phyloP scores from a whole-genome alignment of 2,329 filamentous ascomycete species.

The Epichloe brachyelytri region DNA sequence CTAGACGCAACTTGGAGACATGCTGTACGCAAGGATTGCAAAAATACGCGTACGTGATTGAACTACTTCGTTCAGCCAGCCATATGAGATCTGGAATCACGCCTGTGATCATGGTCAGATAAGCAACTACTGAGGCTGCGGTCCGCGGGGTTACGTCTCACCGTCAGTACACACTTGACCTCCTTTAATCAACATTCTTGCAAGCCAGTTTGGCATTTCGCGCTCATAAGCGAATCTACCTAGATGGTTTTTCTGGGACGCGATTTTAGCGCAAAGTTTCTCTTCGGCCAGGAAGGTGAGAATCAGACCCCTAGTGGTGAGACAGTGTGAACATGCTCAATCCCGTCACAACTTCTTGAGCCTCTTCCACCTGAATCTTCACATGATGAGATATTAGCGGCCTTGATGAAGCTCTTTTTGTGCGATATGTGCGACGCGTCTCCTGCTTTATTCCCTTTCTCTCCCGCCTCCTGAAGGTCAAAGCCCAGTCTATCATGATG shows the following conservation, averaged over 20 bases:
- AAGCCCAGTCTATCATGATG: constrained; percentile 1
- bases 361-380: not conserved
- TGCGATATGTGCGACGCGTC: not conserved
- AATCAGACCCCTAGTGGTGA: not conserved
- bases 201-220: constrained; percentile 7
- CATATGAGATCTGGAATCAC: constrained; percentile 50
- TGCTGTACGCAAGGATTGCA: constrained; percentile 67
- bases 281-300: not conserved
- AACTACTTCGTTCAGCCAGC: constrained; percentile 48
- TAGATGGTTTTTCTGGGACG: constrained; percentile 6
- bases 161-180: constrained; percentile 7
- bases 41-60: constrained; percentile 59
- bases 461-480: not conserved
- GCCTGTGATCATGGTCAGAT: constrained; percentile 19
- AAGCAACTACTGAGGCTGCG: not conserved
- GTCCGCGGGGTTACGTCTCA: not conserved
- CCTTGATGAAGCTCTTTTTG: not conserved
- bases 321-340: not conserved
- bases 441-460: not conserved
- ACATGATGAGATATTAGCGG: not conserved
- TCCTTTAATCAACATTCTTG: not conserved
- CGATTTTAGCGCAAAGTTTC: too few relatives aligned
- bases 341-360: not conserved
- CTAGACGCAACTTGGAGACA: constrained; percentile 66
- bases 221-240: constrained; percentile 6